Evolutionary conservation across 176 grass and related monocot genomes (phyloP).

Genomic region (Guadua angustifolia): DNA sequence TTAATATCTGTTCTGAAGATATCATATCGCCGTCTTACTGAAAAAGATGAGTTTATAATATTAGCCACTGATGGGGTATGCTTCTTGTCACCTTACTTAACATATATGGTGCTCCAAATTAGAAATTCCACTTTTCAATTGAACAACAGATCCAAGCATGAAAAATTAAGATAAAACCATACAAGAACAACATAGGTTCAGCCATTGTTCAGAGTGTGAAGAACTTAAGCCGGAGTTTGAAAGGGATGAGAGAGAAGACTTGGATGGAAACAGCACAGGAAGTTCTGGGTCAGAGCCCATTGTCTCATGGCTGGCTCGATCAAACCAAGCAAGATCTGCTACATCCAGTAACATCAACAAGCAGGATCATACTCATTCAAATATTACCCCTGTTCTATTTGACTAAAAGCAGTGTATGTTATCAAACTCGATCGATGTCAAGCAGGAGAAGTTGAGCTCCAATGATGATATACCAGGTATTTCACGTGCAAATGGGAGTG

Average conservation of each 20-base stretch:
- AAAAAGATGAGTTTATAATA: too few relatives aligned
- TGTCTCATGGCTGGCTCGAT: slow-evolving; percentile 57
- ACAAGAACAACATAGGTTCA: too few relatives aligned
- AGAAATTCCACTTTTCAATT: too few relatives aligned
- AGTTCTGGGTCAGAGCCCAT: slow-evolving; percentile 67
- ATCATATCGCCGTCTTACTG: too few relatives aligned
- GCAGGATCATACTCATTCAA: slow-evolving; percentile 38
- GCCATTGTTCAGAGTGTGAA: too few relatives aligned
- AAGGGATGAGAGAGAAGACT: slow-evolving; percentile 40
- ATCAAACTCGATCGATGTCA: slow-evolving; percentile 11
- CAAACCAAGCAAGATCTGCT: slow-evolving; percentile 55
- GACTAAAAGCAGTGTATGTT: slow-evolving; percentile 16
- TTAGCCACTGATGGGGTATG: too few relatives aligned
- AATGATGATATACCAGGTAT: slow-evolving; percentile 32
- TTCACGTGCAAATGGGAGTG: slow-evolving; percentile 31
- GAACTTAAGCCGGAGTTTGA: slow-evolving; percentile 45
- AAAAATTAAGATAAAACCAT: too few relatives aligned
- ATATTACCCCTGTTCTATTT: slow-evolving; percentile 4
- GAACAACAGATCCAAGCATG: too few relatives aligned
- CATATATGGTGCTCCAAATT: too few relatives aligned
- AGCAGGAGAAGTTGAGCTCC: slow-evolving; percentile 32
- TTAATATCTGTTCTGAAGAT: too few relatives aligned
- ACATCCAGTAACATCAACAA: slow-evolving; percentile 50
- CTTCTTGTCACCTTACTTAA: too few relatives aligned
- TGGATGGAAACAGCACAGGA: slow-evolving; percentile 44